Evolutionary conservation across 2,329 filamentous ascomycete species (phyloP).

Genomic region (Immersiporthe knoxdaviesiana): DNA sequence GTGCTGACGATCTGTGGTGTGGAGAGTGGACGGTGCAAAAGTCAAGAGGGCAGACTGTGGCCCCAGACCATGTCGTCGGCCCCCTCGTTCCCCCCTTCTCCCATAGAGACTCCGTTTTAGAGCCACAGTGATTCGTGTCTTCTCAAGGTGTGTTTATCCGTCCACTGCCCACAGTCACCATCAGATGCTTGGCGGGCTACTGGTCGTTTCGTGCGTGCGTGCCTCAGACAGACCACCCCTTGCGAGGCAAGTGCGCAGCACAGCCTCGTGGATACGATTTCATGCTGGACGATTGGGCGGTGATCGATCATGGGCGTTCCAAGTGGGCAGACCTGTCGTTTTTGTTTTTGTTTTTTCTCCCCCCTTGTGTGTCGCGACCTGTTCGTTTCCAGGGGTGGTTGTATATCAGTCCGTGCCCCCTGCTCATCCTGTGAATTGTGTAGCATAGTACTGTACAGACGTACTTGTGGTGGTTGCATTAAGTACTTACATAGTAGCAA

Average conservation of each 20-base stretch:
- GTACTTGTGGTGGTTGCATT: too few relatives aligned
- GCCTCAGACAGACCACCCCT: not conserved
- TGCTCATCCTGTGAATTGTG: not conserved
- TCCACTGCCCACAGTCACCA: not conserved
- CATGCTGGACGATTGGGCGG: not conserved
- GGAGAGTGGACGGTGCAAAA: constrained; percentile 12
- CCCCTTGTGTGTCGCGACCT: constrained; percentile 2
- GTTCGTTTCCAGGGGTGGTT: not conserved
- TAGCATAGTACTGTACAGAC: not conserved
- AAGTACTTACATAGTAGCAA: not conserved
- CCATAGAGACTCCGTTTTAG: constrained; percentile 12
- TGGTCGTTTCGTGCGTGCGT: not conserved
- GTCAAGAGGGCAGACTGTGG: constrained; percentile 17
- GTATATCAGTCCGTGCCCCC: not conserved
- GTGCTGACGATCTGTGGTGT: constrained; percentile 9
- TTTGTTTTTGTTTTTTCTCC: not conserved
- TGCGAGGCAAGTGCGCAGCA: not conserved
- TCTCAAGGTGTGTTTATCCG: not conserved
- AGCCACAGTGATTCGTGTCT: constrained; percentile 20
- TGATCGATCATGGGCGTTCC: not conserved
- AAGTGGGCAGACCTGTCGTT: not conserved
- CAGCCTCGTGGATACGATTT: not conserved
- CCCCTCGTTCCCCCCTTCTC: not conserved
- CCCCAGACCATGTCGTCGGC: not conserved
- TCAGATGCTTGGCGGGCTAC: not conserved